Evolutionary conservation across 2,329 filamentous ascomycete genomes (phyloP), one percentile per base, ranked within the genome.

Genomic region (Penicillium sp.): DNA sequence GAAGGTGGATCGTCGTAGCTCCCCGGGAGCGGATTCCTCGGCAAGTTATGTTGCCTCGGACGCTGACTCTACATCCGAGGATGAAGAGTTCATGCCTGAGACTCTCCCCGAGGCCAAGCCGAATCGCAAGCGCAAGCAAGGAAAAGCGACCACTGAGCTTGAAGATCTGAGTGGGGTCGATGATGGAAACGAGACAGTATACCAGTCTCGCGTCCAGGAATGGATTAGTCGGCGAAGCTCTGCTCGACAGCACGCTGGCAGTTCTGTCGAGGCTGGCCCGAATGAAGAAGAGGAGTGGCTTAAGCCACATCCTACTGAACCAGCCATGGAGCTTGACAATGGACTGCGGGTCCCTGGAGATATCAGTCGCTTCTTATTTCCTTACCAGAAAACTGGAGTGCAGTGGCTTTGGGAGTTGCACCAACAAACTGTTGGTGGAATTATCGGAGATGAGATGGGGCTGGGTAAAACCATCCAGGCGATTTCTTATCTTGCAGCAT

Each of bases 381-480:
- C 95, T 62, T 99, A 99, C 66, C 94, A 99, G 69, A 97, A 96
- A 74, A 97, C 92, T 0, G 93, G 93, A 4, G 92, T 99, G 4
- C 90, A 96, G 71, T 99, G 94, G 94, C 83, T 99, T 7, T 92
- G 91, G 73, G 93, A 99, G 73, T 80, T 99, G 2, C 93, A 96
- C 71, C 86, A 87, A 56, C 92, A 97, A 71, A 85, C 89, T 60
- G 92, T 96, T 6, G 94, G 94, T 25, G 94, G 94, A 3, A 97
- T 99, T 54, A 84, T 99, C 40, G 94, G 93, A 6, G 94, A 99
- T 70, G 94, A 99, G 75, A 99, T 99, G 94, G 94, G 95, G 0
- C 79, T 99, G n/a, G 94, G 94, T 4, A 99, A 99, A 77, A 99
- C 94, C 2, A 89, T 90, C 27, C 88, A 90, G 69, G 82, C 86